A percentile compares a stretch with the other conserved stretches of the same genome.
phyloP scores from a whole-genome alignment of 176 grass and related monocot species.

The Urochloa ruziziensis region DNA sequence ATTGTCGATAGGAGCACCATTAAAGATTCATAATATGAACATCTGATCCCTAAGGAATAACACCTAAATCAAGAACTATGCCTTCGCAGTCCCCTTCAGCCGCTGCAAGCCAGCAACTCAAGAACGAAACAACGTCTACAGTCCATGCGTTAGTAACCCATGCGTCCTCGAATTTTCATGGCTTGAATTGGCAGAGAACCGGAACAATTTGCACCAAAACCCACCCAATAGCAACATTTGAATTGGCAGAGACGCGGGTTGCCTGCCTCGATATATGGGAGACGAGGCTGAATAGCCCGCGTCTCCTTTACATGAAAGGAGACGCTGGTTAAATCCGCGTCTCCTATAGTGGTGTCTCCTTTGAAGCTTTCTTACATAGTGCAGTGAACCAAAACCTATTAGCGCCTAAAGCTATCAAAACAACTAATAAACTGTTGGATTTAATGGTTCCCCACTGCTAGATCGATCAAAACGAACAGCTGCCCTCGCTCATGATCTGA shows the following conservation, averaged over 20 bases:
- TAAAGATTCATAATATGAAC: background rate
- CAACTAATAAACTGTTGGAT: background rate
- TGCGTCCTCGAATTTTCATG: background rate
- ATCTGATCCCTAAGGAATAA: background rate
- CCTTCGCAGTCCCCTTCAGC: background rate
- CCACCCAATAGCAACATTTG: background rate
- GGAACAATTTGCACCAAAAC: background rate
- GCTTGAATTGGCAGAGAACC: too few relatives aligned
- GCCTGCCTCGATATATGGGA: too few relatives aligned
- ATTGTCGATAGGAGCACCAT: background rate
- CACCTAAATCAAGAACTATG: background rate
- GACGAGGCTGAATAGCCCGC: too few relatives aligned
- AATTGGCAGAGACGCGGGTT: too few relatives aligned
- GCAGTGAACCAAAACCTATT: background rate
- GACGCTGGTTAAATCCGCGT: too few relatives aligned
- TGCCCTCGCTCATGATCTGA: background rate
- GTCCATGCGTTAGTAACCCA: background rate
- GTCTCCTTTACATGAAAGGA: too few relatives aligned
- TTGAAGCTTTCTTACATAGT: too few relatives aligned
- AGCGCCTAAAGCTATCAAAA: background rate
- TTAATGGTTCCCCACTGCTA: background rate
- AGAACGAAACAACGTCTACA: background rate
- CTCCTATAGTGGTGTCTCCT: too few relatives aligned
- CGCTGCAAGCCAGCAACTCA: too few relatives aligned
- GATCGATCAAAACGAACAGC: background rate